A percentile compares a stretch with the other conserved stretches of the same genome.
These are phyloP conservation scores for Dichotomopilus funicola DNA, from an alignment of 2,329 filamentous ascomycete species.

Conservation along the genomic window DNA sequence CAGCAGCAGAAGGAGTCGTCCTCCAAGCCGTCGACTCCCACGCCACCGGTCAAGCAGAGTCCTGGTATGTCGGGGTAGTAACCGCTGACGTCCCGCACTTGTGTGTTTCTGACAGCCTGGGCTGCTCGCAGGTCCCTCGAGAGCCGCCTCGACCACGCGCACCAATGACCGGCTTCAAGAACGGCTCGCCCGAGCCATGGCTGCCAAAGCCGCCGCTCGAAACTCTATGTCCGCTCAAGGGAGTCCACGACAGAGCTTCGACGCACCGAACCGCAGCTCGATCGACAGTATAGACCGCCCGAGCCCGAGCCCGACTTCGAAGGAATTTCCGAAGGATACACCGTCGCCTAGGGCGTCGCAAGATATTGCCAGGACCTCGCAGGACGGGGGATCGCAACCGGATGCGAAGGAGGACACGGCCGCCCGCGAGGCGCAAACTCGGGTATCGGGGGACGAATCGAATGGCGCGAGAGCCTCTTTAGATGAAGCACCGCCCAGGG, in stretches of 20 bases:
- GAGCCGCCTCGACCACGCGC: slow-evolving; percentile 56
- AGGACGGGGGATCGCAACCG: slow-evolving; percentile 4
- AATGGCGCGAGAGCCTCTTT: slow-evolving; percentile 4
- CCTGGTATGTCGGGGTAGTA: slow-evolving; percentile 23
- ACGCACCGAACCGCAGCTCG: slow-evolving; percentile 29
- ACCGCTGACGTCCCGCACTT: slow-evolving; percentile 3
- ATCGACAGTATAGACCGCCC: slow-evolving; percentile 26
- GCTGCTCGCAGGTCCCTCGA: slow-evolving; percentile 41
- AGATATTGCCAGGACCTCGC: slow-evolving; percentile 20
- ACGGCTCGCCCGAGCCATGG: slow-evolving; percentile 79
- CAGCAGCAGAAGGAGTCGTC: slow-evolving; percentile 21
- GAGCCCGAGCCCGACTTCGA: slow-evolving; percentile 15
- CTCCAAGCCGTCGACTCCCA: slow-evolving; percentile 20
- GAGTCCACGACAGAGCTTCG: slow-evolving; percentile 38
- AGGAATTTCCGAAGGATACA: slow-evolving; percentile 15
- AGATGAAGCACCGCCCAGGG: not conserved
- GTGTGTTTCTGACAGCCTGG: slow-evolving; percentile 15
- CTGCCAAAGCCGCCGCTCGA: slow-evolving; percentile 50
- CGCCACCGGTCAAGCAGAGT: slow-evolving; percentile 31
- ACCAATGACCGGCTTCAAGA: slow-evolving; percentile 82
- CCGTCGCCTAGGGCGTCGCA: slow-evolving; percentile 23
- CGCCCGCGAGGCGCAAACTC: not conserved
- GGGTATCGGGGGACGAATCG: not conserved
- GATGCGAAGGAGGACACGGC: not conserved
- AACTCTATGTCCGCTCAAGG: slow-evolving; percentile 31